phyloP scores from a whole-genome alignment of 257 asterid species.

The Buddleja alternifolia region DNA sequence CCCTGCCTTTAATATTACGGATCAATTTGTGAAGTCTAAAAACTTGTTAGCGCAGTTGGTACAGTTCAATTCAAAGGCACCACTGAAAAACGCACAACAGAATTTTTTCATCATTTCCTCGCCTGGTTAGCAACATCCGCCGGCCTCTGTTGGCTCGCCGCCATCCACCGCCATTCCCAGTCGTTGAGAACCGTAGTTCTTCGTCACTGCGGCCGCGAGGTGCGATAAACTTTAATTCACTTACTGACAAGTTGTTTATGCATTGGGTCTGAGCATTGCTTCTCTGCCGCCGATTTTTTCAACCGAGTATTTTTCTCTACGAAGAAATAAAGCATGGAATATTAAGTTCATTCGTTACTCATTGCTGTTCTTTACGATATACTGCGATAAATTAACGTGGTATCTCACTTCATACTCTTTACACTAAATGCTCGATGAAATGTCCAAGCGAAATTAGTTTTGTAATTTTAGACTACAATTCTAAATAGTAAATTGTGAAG shows the following conservation, averaged over 20 bases:
- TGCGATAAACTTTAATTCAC: neutral
- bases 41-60: too few species aligned
- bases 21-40: too few species aligned
- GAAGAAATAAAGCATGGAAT: neutral
- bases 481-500: too few species aligned
- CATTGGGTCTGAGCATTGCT: slow-evolving; percentile 3
- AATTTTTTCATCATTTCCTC: too few species aligned
- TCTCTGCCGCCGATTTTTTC: neutral
- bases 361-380: neutral
- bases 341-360: neutral
- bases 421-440: slow-evolving; percentile 34
- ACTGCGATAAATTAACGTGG: neutral
- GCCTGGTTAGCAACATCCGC: neutral
- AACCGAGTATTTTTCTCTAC: neutral
- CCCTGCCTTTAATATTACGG: too few species aligned
- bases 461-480: neutral
- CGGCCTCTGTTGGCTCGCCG: neutral
- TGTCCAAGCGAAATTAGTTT: slow-evolving; percentile 24
- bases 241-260: neutral
- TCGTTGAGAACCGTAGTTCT: too few species aligned
- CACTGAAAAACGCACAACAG: too few species aligned
- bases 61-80: too few species aligned
- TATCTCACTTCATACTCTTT: neutral
- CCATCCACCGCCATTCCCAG: neutral
- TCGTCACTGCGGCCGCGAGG: neutral